These are phyloP conservation scores for Peronospora destructor DNA, from an alignment of 352 stramenopile genomes.

Conservation along the genomic window DNA sequence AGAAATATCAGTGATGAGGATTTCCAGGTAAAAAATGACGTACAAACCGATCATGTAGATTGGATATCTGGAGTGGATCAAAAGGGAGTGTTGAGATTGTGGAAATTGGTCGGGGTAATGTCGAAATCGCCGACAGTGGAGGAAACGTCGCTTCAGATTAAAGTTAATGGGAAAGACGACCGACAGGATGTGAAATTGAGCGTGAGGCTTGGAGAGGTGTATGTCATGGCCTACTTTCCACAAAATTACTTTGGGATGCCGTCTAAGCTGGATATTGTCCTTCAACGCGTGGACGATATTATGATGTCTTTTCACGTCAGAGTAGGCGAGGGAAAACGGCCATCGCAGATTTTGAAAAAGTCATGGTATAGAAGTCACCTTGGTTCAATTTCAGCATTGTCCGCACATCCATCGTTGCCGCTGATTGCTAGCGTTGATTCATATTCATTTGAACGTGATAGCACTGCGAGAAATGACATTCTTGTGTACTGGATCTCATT, in stretches of 20 bases:
- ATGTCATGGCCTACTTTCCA: slow-evolving; percentile 77
- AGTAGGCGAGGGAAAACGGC: slow-evolving; percentile 32
- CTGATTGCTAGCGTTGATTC: slow-evolving; percentile 62
- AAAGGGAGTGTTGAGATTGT: slow-evolving; percentile 59
- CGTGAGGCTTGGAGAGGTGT: slow-evolving; percentile 45
- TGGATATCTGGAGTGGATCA: slow-evolving; percentile 72
- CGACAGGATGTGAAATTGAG: background rate
- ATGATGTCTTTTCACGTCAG: slow-evolving; percentile 66
- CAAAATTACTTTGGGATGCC: slow-evolving; percentile 64
- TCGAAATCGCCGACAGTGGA: slow-evolving; percentile 31
- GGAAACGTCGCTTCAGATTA: slow-evolving; percentile 58
- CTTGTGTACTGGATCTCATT: slow-evolving; percentile 82
- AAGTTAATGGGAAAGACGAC: slow-evolving; percentile 62
- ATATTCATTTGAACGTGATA: slow-evolving; percentile 16
- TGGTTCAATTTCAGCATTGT: slow-evolving; percentile 60
- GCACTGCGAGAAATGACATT: slow-evolving; percentile 42
- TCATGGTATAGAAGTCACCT: slow-evolving; percentile 73
- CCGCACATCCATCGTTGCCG: slow-evolving; percentile 67
- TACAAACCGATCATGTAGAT: slow-evolving; percentile 44
- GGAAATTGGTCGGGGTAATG: slow-evolving; percentile 44
- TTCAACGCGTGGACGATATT: slow-evolving; percentile 70
- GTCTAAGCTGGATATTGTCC: slow-evolving; percentile 66
- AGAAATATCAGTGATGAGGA: slow-evolving; percentile 75
- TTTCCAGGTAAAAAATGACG: slow-evolving; percentile 46
- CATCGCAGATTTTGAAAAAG: slow-evolving; percentile 62